Percentiles rank a stretch among this genome's conserved stretches.
phyloP scores from a whole-genome alignment of 2,329 filamentous ascomycete species.

The Paracorniculantispora psalliotae region DNA sequence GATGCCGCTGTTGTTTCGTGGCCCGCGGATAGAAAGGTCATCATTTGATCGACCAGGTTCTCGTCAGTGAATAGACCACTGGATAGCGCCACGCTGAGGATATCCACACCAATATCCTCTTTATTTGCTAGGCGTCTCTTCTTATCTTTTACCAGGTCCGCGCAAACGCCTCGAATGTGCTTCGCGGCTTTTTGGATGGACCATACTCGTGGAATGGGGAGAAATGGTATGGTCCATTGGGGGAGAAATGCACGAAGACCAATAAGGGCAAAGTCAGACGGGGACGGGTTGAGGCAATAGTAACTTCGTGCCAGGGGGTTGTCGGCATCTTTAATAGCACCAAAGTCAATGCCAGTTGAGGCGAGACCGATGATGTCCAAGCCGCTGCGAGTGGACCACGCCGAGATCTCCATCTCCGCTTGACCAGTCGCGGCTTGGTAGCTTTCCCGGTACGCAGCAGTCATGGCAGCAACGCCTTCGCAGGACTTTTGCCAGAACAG shows the following conservation, averaged over 20 bases:
- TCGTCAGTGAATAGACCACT: background rate
- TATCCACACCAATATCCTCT: slow-evolving; percentile 19
- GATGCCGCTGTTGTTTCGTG: slow-evolving; percentile 6
- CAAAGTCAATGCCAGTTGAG: slow-evolving; percentile 29
- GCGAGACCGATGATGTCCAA: slow-evolving; percentile 32
- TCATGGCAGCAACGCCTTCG: slow-evolving; percentile 18
- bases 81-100: background rate
- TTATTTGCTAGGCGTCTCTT: slow-evolving; percentile 14
- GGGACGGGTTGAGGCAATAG: slow-evolving; percentile 20
- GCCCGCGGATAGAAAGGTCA: slow-evolving; percentile 3
- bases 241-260: slow-evolving; percentile 10
- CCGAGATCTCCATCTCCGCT: slow-evolving; percentile 17
- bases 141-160: background rate
- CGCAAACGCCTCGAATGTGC: slow-evolving; percentile 18
- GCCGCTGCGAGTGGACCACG: slow-evolving; percentile 21
- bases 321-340: slow-evolving; percentile 26
- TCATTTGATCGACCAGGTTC: background rate
- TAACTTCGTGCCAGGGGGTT: slow-evolving; percentile 31
- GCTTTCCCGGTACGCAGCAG: background rate
- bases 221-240: background rate
- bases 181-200: background rate
- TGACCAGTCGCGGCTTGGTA: background rate
- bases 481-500: slow-evolving; percentile 28
- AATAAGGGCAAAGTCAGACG: slow-evolving; percentile 7
- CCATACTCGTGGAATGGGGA: slow-evolving; percentile 5